Base-by-base conservation (phyloP, 352 stramenopile genomes). In the Pythium scleroteichum region DNA sequence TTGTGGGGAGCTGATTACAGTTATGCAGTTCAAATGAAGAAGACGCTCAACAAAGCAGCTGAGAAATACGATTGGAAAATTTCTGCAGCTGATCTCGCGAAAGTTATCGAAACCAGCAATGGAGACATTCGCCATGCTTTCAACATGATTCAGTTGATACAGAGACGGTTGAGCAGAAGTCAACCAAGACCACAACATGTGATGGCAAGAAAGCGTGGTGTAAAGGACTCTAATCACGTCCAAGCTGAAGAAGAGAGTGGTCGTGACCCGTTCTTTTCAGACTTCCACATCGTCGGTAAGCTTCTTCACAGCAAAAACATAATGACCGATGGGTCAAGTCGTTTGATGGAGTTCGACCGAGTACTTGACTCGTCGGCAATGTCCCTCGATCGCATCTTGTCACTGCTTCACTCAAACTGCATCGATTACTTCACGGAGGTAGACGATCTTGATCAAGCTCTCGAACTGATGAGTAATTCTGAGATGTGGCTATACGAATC, bases 231-330 rank as follows among this genome's bases (percentile, higher is more conserved):
- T 10, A 35, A 35, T 35, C 5, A 10, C 29, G 10, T 35, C 10
- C 29, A 5, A 35, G 29, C 29, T 35, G 29, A 35, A 6, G 56
- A 46, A 19, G 51, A 66, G 8, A 54, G 51, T 2, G 63, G 57
- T 44, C 80, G 85, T n/a, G 86, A 95, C 38, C 54, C 71, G 19
- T 95, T 95, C 71, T 65, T 82, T 4, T 94, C 86, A 1, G 82
- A 94, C 50, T 91, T 95, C 14, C 86, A 91, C 45, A 60, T 94
- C 12, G 63, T 94, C 27, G 86, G 84, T 5, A 93, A 93, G 53
- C 54, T 95, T 35, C 48, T 95, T 3, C 80, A 95, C 42, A 78
- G 68, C 20, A 66, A 71, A 53, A 77, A 66, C 32, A 76, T 64
- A 27, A 54, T 29, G 54, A 33, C 16, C 14, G 44, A 53, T 5